Base-by-base conservation (phyloP, 352 stramenopile species). In the Thalassiosira hispida region DNA sequence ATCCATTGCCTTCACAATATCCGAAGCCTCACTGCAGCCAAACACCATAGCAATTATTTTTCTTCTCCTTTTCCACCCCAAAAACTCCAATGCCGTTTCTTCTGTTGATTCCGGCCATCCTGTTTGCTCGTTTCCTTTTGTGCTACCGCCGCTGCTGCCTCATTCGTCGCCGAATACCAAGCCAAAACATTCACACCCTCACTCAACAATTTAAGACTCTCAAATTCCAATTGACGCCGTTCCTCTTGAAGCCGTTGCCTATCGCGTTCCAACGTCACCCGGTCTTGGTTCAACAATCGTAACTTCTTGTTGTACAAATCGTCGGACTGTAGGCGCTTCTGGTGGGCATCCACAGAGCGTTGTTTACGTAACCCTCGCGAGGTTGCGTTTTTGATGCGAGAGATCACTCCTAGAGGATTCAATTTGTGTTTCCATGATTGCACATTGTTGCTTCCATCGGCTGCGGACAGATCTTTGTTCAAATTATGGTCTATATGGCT, bases 231-330 rank as follows among this genome's bases (percentile, higher is more conserved):
- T 27, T 62, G 23, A 25, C n/a, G 11, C 38, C 25, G 47, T 71
- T 27, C 55, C 20, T 81, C 64, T 9, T 38, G 33, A 14, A 81
- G 25, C 11, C 59, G 33, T 46, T 52, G 70, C 20, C 27, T 60
- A 33, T 81, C 66, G 20, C 60, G 27, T 49, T 81, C 71, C 18
- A 85, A 27, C 11, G 46, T 16, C 11, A 81, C 22, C 35, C 65
- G 56, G 44, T 85, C 77, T 73, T 52, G 23, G 55, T 85, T 85
- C 46, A 85, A 64, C 14, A 31, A 44, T 6, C 25, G 7, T n/a
- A 85, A 22, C 65, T 85, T 85, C 35, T 77, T 63, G 57, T 66
- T 49, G 33, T 81, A 81, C 2, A 70, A 29, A 63, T 61, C 42
- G 31, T 78, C 59, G 0, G 44, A 27, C 27, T 53, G 57, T 16